Base-by-base conservation (phyloP, 805 yeast genomes). In the Priceomyces haplophilus region DNA sequence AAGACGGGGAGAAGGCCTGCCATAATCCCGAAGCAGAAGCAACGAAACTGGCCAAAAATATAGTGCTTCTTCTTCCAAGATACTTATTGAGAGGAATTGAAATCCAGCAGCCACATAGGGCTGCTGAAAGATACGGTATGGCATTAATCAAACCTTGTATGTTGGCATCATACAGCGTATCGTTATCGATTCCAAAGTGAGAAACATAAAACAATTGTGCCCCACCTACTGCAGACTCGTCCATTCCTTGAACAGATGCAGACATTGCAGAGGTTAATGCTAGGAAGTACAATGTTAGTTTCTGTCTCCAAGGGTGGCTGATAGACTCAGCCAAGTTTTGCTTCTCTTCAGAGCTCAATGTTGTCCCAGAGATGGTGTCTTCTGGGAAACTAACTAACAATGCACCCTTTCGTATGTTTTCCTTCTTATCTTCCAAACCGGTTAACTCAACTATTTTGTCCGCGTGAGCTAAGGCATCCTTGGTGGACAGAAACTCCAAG, bases 191-290 rank as follows among this genome's bases (percentile, higher is more conserved):
- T 17, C 35, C 33, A 37, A 38, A 30, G 18, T 37, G 24, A 19
- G 37, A 19, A 10, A 38, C 34, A 40, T 38, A 51, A 32, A 35
- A 40, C 19, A 51, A 34, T 20, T 43, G 47, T 2, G 55, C 55
- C 10, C 55, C 55, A 13, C 50, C 49, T 3, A 51, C 46, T 8
- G 46, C 48, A n/a, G 55, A 51, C 39, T 51, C 53, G 29, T 51
- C 55, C 45, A 41, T 45, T 2, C 55, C 53, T 18, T 29, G 37
- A 8, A 29, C 37, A 6, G 34, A 36, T 7, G 46, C 46, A 2
- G 43, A 37, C n/a, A 37, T 27, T 3, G 40, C 34, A 24, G 34
- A 37, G 5, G 40, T 27, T 11, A 37, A 5, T 12, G 40, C 40
- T 29, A 37, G 15, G 4, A 37, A 37, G 18, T 37, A 37, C n/a